A percentile compares a stretch with the other conserved stretches of the same genome.
These are phyloP conservation scores for Pisolithus microcarpus DNA, from an alignment of 768 basidiomycete genomes.

Conservation along the genomic window DNA sequence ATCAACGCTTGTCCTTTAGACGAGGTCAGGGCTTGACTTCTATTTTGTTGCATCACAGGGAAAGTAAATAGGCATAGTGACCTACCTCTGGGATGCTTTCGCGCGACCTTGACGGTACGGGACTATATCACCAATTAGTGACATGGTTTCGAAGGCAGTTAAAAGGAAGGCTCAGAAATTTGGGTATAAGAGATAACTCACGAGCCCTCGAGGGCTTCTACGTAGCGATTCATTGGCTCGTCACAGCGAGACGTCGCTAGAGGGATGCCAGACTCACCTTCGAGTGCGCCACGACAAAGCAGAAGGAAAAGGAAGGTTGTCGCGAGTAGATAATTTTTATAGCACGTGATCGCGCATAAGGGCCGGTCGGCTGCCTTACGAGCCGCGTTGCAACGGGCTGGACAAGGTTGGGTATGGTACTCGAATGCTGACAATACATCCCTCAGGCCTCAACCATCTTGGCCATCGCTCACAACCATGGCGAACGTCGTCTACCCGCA, in stretches of 20 bases:
- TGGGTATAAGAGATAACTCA: conserved; percentile 80
- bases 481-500: conserved; percentile 65
- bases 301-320: conserved; percentile 1
- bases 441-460: conserved; percentile 5
- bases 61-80: conserved; percentile 8
- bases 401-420: not conserved
- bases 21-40: conserved; percentile 88
- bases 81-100: conserved; percentile 26
- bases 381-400: conserved; percentile 7
- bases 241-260: conserved; percentile 34
- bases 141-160: not conserved
- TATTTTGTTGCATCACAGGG: conserved; percentile 63
- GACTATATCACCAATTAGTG: not conserved
- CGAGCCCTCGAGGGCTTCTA: conserved; percentile 59
- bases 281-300: conserved; percentile 9
- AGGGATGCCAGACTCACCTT: conserved; percentile 28
- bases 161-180: conserved; percentile 66
- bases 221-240: conserved; percentile 84
- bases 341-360: conserved; percentile 31
- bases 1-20: conserved; percentile 69
- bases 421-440: not conserved
- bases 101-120: too few species aligned
- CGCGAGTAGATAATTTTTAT: conserved; percentile 8
- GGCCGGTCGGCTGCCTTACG: conserved; percentile 23
- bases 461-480: conserved; percentile 39